Base-by-base conservation (phyloP, 805 yeast species). In the Blastobotrys parvus region DNA sequence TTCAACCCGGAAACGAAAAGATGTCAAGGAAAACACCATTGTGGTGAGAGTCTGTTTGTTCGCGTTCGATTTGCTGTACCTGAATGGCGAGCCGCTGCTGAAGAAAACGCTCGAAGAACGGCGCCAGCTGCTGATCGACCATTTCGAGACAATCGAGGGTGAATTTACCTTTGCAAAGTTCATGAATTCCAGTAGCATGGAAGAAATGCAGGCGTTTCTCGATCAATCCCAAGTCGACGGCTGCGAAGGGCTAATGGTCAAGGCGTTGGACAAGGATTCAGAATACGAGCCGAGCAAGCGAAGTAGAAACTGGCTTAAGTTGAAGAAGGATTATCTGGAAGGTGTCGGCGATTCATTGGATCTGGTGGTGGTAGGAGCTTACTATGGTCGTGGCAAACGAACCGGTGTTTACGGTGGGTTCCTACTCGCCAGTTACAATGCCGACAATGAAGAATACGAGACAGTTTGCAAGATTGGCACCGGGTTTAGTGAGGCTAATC, bases 391-490 rank as follows among this genome's bases (percentile, higher is more conserved):
- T 45, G 98, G 98, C 35, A 92, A 90, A 63, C 75, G 98, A 58
- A 89, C 97, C 0, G 95, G 95, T 8, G 74, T 82, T 47, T 92
- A 90, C 60, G 98, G 98, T 41, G 98, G 97, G 2, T 92, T 89
- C 57, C 62, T 92, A 32, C 68, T 92, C 40, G 97, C 95, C 0
- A 82, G 94, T 23, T 90, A 87, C 58, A 92, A 92, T 56, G 79
- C 78, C 44, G 96, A 90, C 45, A 75, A 87, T 0, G 97, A 94
- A 18, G 97, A 89, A 56, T 87, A 75, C 59, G 97, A 92, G 62
- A 84, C 97, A 0, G 82, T 94, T 34, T 92, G 98, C 67, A 92
- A 92, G 61, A 89, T 94, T 43, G 98, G 98, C 38, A 92, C 98
- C 0, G 98, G 98, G 0, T 92, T 92, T 58, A 77, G 88, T 33